These are phyloP conservation scores for Yamadazyma tumulicola DNA, from an alignment of 805 yeast species.

Conservation along the genomic window DNA sequence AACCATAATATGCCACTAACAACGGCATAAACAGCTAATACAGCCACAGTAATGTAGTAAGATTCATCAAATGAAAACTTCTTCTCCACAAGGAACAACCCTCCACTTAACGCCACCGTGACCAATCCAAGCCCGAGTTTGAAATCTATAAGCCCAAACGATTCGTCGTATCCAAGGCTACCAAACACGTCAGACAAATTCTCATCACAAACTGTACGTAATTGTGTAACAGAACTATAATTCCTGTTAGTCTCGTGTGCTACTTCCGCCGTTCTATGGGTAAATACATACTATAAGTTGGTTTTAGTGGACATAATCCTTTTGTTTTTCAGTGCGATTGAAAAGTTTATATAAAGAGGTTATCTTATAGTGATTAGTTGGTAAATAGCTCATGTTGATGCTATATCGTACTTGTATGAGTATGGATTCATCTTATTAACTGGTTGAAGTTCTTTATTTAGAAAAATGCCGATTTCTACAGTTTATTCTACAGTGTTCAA, in stretches of 20 bases:
- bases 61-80: slow-evolving; percentile 41
- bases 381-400: no score
- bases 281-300: slow-evolving; percentile 29
- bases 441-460: no score
- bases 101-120: slow-evolving; percentile 45
- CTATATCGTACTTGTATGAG: no score
- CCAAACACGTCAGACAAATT: slow-evolving; percentile 39
- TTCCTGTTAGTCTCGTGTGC: slow-evolving; percentile 2
- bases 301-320: slow-evolving; percentile 8
- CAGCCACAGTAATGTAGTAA: slow-evolving; percentile 29
- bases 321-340: no score
- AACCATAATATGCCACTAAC: slow-evolving; percentile 32
- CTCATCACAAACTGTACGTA: slow-evolving; percentile 50
- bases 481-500: no score
- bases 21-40: slow-evolving; percentile 36
- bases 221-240: slow-evolving; percentile 44
- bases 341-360: no score
- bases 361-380: no score
- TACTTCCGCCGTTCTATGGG: no score
- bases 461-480: no score
- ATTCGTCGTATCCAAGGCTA: slow-evolving; percentile 45
- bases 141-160: slow-evolving; percentile 42
- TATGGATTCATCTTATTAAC: no score
- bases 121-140: slow-evolving; percentile 48
- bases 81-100: slow-evolving; percentile 47